A percentile compares a stretch with the other conserved stretches of the same genome.
Evolutionary conservation across 2,329 filamentous ascomycete species (phyloP).

Genomic region (Triangularia setosa): DNA sequence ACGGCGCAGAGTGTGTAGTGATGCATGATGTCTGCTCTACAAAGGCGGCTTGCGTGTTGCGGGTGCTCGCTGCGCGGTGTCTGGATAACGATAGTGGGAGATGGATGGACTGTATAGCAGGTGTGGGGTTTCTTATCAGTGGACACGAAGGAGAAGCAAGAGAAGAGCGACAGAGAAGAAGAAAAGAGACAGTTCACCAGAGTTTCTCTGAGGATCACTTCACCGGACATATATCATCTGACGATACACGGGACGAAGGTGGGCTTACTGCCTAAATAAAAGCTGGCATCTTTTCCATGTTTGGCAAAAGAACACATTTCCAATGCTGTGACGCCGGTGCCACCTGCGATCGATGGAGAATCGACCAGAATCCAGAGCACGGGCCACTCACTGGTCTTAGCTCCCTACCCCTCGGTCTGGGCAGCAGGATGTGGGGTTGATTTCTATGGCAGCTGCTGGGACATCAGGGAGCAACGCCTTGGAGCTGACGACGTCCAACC

Average conservation of each 20-base stretch:
- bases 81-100: not conserved
- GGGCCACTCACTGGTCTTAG: conserved; percentile 24
- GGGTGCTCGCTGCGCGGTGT: not conserved
- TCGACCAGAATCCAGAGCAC: conserved; percentile 21
- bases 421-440: conserved; percentile 1
- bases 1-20: conserved; percentile 51
- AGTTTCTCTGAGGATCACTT: not conserved
- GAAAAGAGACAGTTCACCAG: conserved; percentile 9
- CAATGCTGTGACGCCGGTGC: conserved; percentile 17
- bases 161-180: not conserved
- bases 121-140: not conserved
- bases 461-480: not conserved
- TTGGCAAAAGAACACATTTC: conserved; percentile 32
- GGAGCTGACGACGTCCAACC: conserved; percentile 5
- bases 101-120: not conserved
- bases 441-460: not conserved
- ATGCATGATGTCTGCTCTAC: conserved; percentile 44
- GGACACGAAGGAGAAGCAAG: not conserved
- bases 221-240: conserved; percentile 1
- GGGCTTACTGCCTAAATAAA: conserved; percentile 13
- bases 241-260: not conserved
- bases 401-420: conserved; percentile 19
- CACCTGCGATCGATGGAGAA: conserved; percentile 19
- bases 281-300: conserved; percentile 29
- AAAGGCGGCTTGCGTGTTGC: not conserved